phyloP scores from a whole-genome alignment of 768 basidiomycete genomes.

The Russula ochroleuca region DNA sequence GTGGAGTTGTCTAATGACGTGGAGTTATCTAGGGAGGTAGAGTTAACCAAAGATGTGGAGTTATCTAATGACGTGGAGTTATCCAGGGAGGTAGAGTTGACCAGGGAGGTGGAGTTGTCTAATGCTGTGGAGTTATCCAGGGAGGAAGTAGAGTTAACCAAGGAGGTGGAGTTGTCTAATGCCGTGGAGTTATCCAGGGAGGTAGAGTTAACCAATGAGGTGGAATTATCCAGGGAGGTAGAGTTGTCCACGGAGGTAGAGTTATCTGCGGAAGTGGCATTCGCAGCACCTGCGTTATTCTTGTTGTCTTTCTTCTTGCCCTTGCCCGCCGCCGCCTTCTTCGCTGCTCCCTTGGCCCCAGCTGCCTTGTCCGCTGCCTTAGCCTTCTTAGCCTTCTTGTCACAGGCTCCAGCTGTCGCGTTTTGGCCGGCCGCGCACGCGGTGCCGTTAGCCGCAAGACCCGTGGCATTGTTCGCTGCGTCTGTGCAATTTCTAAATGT shows the following conservation, averaged over 20 bases:
- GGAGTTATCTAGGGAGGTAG: not conserved
- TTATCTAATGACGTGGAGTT: not conserved
- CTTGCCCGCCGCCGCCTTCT: not conserved
- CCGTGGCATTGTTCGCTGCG: not conserved
- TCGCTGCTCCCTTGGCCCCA: not conserved
- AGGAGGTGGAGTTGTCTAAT: rapidly evolving
- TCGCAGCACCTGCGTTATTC: not conserved
- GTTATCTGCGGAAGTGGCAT: not conserved
- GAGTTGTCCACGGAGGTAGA: not conserved
- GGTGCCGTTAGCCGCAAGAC: not conserved
- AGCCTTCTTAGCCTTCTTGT: not conserved
- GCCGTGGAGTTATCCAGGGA: not conserved
- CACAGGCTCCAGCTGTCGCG: not conserved
- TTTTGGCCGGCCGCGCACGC: not conserved
- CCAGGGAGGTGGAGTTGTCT: not conserved
- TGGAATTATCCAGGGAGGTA: not conserved
- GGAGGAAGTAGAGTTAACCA: not conserved
- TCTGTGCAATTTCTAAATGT: conserved; percentile 1
- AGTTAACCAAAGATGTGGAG: not conserved
- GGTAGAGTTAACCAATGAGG: no score
- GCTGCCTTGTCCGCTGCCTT: not conserved
- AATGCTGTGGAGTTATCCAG: not conserved
- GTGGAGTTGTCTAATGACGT: not conserved
- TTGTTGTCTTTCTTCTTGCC: not conserved
- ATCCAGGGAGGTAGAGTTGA: not conserved